Evolutionary conservation across 164 flowering plant genomes (phyloP).

Genomic region (Stephania cephalantha): DNA sequence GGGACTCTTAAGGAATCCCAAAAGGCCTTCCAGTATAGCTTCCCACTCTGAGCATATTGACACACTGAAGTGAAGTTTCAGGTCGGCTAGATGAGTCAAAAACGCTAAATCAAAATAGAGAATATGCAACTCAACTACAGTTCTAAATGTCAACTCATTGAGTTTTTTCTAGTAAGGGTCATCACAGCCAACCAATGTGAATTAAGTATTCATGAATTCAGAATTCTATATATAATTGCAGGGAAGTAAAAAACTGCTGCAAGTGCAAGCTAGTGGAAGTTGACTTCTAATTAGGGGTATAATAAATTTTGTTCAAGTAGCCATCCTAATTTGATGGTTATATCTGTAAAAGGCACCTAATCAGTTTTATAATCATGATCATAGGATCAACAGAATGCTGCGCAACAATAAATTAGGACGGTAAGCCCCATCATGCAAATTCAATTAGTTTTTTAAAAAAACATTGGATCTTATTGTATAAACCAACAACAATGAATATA

Average conservation of each 20-base stretch:
- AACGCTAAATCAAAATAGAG: neutral
- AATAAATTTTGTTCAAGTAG: neutral
- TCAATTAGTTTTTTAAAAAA: neutral
- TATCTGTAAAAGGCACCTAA: neutral
- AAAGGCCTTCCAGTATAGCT: neutral
- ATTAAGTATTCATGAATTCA: neutral
- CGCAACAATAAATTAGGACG: neutral
- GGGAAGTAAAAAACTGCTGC: neutral
- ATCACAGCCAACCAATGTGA: neutral
- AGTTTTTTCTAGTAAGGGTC: neutral
- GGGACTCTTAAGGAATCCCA: neutral
- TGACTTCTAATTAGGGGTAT: neutral
- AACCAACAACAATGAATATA: neutral
- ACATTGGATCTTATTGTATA: neutral
- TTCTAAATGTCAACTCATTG: neutral
- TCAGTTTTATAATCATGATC: neutral
- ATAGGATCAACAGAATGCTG: neutral
- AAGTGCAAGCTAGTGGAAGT: neutral
- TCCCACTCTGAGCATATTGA: neutral
- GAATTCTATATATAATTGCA: neutral
- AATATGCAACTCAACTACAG: neutral
- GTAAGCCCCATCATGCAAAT: neutral
- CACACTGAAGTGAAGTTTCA: neutral
- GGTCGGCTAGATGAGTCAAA: neutral
- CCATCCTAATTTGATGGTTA: neutral